A percentile compares a stretch with the other conserved stretches of the same genome.
Conservation (phyloP, 2,329 filamentous ascomycete genomes). For the Sporothrix schenckii region DNA sequence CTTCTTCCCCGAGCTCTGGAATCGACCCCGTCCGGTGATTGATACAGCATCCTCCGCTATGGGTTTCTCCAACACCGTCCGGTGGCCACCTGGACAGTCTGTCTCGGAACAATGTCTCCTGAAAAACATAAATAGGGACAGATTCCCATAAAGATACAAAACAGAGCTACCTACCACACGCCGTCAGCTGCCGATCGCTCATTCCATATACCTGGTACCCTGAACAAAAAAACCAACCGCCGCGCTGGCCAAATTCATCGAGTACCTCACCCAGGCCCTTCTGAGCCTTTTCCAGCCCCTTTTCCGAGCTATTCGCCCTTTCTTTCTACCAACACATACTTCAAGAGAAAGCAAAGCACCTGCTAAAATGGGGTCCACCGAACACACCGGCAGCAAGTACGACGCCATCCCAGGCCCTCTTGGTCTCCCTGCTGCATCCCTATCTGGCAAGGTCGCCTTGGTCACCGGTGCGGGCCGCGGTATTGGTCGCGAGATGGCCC, state of each 20-base stretch:
- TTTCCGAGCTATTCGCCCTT: neutral
- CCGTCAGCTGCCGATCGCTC: neutral
- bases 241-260: conserved; percentile 29
- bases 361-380: conserved; percentile 37
- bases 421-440: conserved; percentile 40
- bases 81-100: neutral
- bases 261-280: conserved; percentile 22
- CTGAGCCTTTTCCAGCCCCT: conserved; percentile 24
- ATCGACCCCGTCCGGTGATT: neutral
- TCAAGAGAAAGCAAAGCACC: neutral
- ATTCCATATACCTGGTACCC: neutral
- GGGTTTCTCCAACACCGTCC: conserved; percentile 37
- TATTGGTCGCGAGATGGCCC: conserved; percentile 64
- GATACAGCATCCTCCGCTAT: conserved; percentile 6
- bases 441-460: conserved; percentile 40
- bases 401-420: conserved; percentile 43
- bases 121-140: conserved; percentile 3
- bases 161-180: too few relatives aligned
- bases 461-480: conserved; percentile 53
- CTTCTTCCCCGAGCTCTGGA: neutral
- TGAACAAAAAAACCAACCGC: neutral
- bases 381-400: conserved; percentile 39
- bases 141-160: neutral
- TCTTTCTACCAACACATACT: neutral
- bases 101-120: neutral